Conservation (phyloP, 208 protist species). For the Crithidia acanthocephali region DNA sequence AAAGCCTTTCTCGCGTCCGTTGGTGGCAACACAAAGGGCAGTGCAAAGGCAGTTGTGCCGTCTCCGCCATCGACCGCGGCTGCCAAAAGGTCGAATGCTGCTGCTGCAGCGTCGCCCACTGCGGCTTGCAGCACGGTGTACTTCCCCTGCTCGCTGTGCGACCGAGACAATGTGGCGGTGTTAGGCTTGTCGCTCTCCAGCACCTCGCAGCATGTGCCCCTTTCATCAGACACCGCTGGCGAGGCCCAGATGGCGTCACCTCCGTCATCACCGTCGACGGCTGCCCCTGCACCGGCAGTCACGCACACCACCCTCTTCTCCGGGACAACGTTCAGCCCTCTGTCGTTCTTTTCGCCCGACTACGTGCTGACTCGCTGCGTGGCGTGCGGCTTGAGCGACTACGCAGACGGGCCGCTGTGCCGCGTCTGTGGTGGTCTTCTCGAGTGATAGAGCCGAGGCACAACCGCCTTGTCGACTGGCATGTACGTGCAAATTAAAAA, state of each 20-base stretch:
- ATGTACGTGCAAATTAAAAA: too few species aligned
- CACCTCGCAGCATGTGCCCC: slow-evolving; percentile 27
- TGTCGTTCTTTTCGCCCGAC: slow-evolving; percentile 64
- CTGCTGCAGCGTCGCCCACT: neutral
- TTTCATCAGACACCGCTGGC: neutral
- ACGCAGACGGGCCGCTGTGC: slow-evolving; percentile 62
- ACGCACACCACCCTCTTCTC: slow-evolving; percentile 81
- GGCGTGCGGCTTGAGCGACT: slow-evolving; percentile 68
- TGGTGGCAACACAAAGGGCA: neutral
- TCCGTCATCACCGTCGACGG: neutral
- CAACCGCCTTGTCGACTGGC: neutral
- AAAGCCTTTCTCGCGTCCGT: slow-evolving; percentile 31
- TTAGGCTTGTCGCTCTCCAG: slow-evolving; percentile 36
- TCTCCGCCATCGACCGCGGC: neutral
- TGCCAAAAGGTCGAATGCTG: neutral
- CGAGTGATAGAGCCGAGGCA: slow-evolving; percentile 18
- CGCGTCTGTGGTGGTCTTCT: slow-evolving; percentile 77
- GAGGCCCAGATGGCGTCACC: neutral
- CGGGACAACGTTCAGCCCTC: slow-evolving; percentile 64
- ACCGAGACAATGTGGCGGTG: slow-evolving; percentile 20
- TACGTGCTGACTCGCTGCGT: slow-evolving; percentile 66
- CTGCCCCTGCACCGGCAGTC: slow-evolving; percentile 18
- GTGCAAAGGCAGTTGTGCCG: neutral
- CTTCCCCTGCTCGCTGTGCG: slow-evolving; percentile 73
- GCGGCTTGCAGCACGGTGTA: neutral